These are phyloP conservation scores for Collybiopsis luxurians DNA, from an alignment of 768 basidiomycete genomes.

Conservation along the genomic window DNA sequence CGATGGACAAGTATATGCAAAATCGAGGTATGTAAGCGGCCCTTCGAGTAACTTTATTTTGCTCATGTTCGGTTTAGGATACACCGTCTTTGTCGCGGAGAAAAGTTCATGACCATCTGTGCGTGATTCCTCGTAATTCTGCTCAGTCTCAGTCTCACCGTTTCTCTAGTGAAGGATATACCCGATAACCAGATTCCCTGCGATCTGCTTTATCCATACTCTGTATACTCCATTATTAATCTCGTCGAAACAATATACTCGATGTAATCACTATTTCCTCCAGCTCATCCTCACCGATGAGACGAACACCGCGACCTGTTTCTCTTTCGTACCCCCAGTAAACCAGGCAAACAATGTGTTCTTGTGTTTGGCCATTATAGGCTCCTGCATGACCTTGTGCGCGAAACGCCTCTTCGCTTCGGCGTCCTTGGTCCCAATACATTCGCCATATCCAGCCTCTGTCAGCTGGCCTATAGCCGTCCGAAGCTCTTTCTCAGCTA, in stretches of 20 bases:
- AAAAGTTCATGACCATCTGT: neutral
- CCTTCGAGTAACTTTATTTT: neutral
- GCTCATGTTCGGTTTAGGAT: neutral
- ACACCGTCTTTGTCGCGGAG: neutral
- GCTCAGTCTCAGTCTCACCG: too few species aligned
- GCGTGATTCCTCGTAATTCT: too few species aligned
- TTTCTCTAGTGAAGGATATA: too few species aligned
- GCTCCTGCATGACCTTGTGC: conserved; percentile 4
- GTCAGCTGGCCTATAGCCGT: neutral
- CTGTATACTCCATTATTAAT: too few species aligned
- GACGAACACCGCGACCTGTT: conserved; percentile 2
- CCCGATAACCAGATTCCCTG: too few species aligned
- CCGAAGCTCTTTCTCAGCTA: conserved; percentile 3
- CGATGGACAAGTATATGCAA: conserved; percentile 48
- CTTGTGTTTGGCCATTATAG: neutral
- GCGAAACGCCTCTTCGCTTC: conserved; percentile 5
- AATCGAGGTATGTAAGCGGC: conserved; percentile 16
- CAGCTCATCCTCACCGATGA: neutral
- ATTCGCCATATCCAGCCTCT: neutral
- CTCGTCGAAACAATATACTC: too few species aligned
- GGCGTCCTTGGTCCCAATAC: neutral
- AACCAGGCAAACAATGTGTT: conserved; percentile 9
- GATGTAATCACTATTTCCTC: too few species aligned
- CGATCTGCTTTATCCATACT: too few species aligned
- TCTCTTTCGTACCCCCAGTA: neutral